Base-by-base conservation (phyloP, 108 stramenopile genomes). In the Fistulifera pelliculosa region DNA sequence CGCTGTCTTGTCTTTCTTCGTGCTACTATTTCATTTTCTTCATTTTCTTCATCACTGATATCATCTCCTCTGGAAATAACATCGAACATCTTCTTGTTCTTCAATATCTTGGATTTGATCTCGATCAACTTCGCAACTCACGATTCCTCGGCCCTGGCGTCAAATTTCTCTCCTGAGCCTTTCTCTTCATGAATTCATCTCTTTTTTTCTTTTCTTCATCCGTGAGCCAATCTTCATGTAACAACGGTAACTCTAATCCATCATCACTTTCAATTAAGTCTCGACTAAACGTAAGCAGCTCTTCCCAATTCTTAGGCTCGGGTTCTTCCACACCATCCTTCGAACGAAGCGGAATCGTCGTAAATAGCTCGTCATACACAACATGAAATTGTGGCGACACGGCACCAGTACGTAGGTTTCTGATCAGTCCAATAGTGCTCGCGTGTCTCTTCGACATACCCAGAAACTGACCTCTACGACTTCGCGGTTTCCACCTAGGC, bases 351-450 rank as follows among this genome's bases (percentile, higher is more conserved):
- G 71, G 17, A 74, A 51, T 22, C 22, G 50, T 54, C 28, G 28
- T 35, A 27, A 80, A 77, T 1, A 38, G 39, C 27, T 77, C 70
- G 52, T 81, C 75, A 35, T 62, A 71, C 7, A 82, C 69, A 1
- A 74, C 38, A 64, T 80, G 74, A 38, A 47, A 76, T 35, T 80
- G 79, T 13, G 74, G 64, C 21, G 52, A 58, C 15, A 80, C 38
- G 41, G 28, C 1, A 15, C 65, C 58, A 3, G 80, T 75, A 0
- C 16, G 0, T 1, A 69, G 24, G 43, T 78, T 82, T 19, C 60
- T 24, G 14, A 82, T 60, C 0, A 64, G 51, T 0, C 66, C 67
- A 25, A 82, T 64, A 0, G 48, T 66, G 1, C 68, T 53, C 8
- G 81, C 68, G 42, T 77, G 81, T 14, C 47, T 11, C 0, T 57